These are phyloP conservation scores for Lipomyces starkeyi DNA, from an alignment of 805 yeast genomes.

Conservation along the genomic window DNA sequence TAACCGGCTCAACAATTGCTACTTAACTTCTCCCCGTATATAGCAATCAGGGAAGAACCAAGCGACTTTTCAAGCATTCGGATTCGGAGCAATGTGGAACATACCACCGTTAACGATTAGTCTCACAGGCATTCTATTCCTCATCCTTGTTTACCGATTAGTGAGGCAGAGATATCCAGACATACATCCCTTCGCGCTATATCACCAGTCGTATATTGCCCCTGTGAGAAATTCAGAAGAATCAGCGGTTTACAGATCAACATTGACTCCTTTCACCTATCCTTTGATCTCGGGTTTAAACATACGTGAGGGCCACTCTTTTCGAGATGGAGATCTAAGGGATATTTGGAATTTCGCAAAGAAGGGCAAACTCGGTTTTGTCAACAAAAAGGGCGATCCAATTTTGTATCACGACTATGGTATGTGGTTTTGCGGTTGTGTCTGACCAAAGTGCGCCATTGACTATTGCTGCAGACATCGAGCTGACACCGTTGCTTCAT, in stretches of 20 bases:
- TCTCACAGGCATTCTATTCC: slow-evolving; percentile 16
- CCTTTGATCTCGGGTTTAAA: slow-evolving; percentile 73
- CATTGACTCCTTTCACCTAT: slow-evolving; percentile 72
- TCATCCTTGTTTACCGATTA: slow-evolving; percentile 34
- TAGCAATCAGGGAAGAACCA: not conserved
- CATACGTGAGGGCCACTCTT: slow-evolving; percentile 64
- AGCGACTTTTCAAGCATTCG: not conserved
- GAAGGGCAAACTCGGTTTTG: slow-evolving; percentile 46
- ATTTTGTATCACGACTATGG: slow-evolving; percentile 24
- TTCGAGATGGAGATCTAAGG: slow-evolving; percentile 75
- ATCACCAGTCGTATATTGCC: slow-evolving; percentile 67
- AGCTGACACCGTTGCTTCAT: slow-evolving; percentile 16
- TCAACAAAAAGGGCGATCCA: slow-evolving; percentile 11
- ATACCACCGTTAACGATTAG: slow-evolving; percentile 24
- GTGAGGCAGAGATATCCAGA: slow-evolving; percentile 45
- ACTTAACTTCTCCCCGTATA: not conserved
- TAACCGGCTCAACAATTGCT: not conserved
- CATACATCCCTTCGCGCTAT: slow-evolving; percentile 46
- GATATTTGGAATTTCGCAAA: slow-evolving; percentile 66
- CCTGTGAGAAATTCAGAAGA: slow-evolving; percentile 69
- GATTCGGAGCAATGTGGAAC: slow-evolving; percentile 6
- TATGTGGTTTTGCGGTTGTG: slow-evolving; percentile 6
- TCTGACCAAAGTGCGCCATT: slow-evolving; percentile 15
- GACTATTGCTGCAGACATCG: slow-evolving; percentile 18
- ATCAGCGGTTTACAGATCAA: slow-evolving; percentile 77